A percentile compares a stretch with the other conserved stretches of the same genome.
Evolutionary conservation across 2,329 filamentous ascomycete genomes (phyloP).

Genomic region (Pseudogymnoascus sp.): DNA sequence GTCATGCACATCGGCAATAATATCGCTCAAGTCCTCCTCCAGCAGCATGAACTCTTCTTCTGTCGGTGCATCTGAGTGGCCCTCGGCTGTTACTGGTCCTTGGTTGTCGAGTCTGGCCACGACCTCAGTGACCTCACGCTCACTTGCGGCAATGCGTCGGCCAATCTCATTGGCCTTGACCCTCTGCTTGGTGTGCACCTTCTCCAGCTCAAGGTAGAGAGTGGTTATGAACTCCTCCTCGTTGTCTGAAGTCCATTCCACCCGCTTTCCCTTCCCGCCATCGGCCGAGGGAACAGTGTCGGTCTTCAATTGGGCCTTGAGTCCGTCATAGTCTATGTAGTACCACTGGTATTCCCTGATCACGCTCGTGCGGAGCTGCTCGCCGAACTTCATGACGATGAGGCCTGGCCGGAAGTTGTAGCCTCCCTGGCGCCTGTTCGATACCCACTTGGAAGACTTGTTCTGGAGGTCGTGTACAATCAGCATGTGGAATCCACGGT

Average conservation of each 20-base stretch:
- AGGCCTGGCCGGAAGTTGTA: slow-evolving; percentile 36
- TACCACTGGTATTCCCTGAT: slow-evolving; percentile 97
- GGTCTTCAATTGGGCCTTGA: slow-evolving; percentile 79
- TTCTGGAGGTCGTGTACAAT: slow-evolving; percentile 15
- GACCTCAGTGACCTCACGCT: slow-evolving; percentile 84
- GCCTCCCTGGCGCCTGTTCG: background rate
- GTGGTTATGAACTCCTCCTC: slow-evolving; percentile 80
- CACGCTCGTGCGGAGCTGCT: slow-evolving; percentile 90
- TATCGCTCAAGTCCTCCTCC: slow-evolving; percentile 91
- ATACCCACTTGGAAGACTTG: slow-evolving; percentile 4
- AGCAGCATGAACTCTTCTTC: slow-evolving; percentile 93
- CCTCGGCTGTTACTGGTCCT: slow-evolving; percentile 32
- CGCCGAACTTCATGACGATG: slow-evolving; percentile 77
- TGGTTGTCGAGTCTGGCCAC: slow-evolving; percentile 64
- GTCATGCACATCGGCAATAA: slow-evolving; percentile 97
- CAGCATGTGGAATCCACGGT: slow-evolving; percentile 13
- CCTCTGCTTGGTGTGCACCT: slow-evolving; percentile 96
- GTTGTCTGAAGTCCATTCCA: slow-evolving; percentile 82
- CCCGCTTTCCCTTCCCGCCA: slow-evolving; percentile 42
- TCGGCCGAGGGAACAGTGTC: slow-evolving; percentile 48
- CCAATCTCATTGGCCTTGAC: slow-evolving; percentile 96
- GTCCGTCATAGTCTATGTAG: slow-evolving; percentile 94
- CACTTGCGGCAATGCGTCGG: slow-evolving; percentile 76
- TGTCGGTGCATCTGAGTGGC: slow-evolving; percentile 49
- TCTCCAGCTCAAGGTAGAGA: slow-evolving; percentile 88